Evolutionary conservation across 169 alveolate species (phyloP).

Genomic region (Cryptosporidium baileyi): DNA sequence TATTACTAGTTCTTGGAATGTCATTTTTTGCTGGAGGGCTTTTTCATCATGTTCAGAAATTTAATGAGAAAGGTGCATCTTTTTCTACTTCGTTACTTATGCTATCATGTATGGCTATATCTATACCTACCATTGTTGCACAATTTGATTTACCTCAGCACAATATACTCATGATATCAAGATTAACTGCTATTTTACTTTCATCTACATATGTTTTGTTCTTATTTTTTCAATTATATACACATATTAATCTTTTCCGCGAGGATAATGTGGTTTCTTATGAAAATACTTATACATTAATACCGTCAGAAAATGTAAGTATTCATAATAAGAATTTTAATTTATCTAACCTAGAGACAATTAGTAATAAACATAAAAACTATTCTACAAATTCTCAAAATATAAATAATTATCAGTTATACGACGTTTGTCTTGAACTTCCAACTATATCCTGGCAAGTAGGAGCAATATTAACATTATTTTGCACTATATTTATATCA

Average conservation of each 20-base stretch:
- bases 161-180: conserved; percentile 78
- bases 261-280: conserved; percentile 72
- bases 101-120: conserved; percentile 81
- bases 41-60: conserved; percentile 82
- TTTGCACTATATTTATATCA: conserved; percentile 72
- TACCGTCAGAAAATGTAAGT: background rate
- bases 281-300: background rate
- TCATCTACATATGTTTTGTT: conserved; percentile 79
- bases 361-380: background rate
- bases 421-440: conserved; percentile 70
- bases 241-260: conserved; percentile 80
- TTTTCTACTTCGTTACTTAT: conserved; percentile 81
- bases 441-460: conserved; percentile 74
- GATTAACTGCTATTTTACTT: conserved; percentile 80
- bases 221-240: conserved; percentile 81
- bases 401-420: conserved; percentile 11
- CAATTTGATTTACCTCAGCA: conserved; percentile 60
- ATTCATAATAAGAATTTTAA: background rate
- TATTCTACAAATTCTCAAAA: background rate
- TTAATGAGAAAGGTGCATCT: conserved; percentile 85
- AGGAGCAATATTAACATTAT: conserved; percentile 71
- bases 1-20: conserved; percentile 85
- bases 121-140: conserved; percentile 80
- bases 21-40: conserved; percentile 88
- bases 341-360: background rate